Percentiles rank a stretch among this genome's conserved stretches.
Evolutionary conservation across 108 stramenopile species (phyloP).

Genomic region (Pseudonitzschia delicatissima): DNA sequence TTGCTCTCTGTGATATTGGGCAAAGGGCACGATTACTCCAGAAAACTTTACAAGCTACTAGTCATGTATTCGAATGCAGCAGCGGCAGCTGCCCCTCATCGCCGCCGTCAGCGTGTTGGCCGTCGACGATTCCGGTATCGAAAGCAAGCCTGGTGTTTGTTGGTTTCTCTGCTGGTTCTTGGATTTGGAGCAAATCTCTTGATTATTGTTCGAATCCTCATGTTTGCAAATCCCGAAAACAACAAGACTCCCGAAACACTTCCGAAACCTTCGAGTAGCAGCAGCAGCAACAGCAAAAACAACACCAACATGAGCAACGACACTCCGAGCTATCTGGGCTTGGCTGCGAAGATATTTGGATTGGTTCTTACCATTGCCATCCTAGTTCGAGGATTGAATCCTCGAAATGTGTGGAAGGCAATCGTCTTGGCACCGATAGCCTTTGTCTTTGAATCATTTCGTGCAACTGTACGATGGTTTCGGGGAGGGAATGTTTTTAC

Average conservation of each 20-base stretch:
- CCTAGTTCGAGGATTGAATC: too few relatives aligned
- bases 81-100: too few relatives aligned
- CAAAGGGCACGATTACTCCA: too few relatives aligned
- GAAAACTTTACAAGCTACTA: too few relatives aligned
- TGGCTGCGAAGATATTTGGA: too few relatives aligned
- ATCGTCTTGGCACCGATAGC: not conserved
- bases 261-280: too few relatives aligned
- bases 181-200: not conserved
- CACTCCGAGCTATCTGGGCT: too few relatives aligned
- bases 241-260: too few relatives aligned
- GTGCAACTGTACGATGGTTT: not conserved
- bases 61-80: too few relatives aligned
- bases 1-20: too few relatives aligned
- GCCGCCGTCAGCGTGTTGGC: too few relatives aligned
- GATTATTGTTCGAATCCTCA: not conserved
- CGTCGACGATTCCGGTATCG: conserved; percentile 6
- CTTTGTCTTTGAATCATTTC: not conserved
- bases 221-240: not conserved
- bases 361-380: too few relatives aligned
- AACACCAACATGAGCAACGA: not conserved
- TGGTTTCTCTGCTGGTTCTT: not conserved
- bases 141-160: not conserved
- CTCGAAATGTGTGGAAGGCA: not conserved
- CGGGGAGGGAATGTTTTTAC: not conserved
- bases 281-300: not conserved